Evolutionary conservation across 2,329 filamentous ascomycete genomes (phyloP), one percentile per base, ranked within the genome.

Genomic region (Onygena corvina): DNA sequence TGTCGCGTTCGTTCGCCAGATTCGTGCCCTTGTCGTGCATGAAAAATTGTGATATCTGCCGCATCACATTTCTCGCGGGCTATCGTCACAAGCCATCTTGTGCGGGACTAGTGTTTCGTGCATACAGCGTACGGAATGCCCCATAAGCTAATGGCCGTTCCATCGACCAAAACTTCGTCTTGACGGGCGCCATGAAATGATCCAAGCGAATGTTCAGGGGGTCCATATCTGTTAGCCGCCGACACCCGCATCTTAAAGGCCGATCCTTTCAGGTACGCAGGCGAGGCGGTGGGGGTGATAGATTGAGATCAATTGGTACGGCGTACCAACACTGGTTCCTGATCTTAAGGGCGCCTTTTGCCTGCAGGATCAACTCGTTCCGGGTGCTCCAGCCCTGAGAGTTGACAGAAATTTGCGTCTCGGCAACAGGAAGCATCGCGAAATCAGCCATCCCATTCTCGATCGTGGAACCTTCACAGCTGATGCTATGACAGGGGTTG

Each of bases 1-100:
- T 7, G n/a, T 27, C 21, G 25, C 38, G 38, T n/a, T 25, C 14
- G 18, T 23, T 11, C 16, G 21, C 11, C 38, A 42, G 4, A 14
- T 27, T 42, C 27, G 38, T 42, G 21, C 38, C 7, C 21, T 42
- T 25, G 23, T n/a, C n/a, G n/a, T 42, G 21, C 38, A 42, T 42
- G 38, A n/a, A 2, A 27, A 27, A 38, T 21, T 42, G 38, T 42
- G 38, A 42, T 42, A 42, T n/a, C 21, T n/a, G 27, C 38, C 38
- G 27, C 38, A 25, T 42, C 38, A 42, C 21, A 42, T 42, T 29
- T 23, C n/a, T 8, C 21, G 18, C 21, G n/a, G 25, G 27, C 11
- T 42, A 21, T 27, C n/a, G 12, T 25, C 4, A 12, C 9, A 42
- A 27, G 5, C 5, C 23, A 27, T 42, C 25, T n/a, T 40, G 18